Evolutionary conservation across 2,329 filamentous ascomycete genomes (phyloP), one percentile per base, ranked within the genome.

Genomic region (Fusarium zealandicum): DNA sequence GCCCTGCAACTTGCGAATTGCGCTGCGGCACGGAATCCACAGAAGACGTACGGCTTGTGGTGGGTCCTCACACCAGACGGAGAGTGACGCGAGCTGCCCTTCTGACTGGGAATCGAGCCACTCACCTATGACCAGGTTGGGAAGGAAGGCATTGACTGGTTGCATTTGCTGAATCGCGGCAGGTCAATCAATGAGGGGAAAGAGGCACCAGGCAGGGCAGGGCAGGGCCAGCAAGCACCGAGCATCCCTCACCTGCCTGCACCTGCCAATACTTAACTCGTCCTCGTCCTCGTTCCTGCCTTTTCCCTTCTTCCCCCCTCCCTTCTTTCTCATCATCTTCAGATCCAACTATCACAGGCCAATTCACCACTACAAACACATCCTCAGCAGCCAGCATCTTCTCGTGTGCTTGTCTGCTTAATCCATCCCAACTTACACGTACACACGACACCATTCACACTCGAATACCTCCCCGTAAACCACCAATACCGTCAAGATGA

Each of bases 401-500:
- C 33, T 52, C 37, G 44, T 44, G 48, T 62, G 56, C 57, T 38
- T 42, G 57, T 51, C 55, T 59, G 60, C 47, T 25, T 50, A 31
- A 54, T 47, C 37, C 38, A 48, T 40, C 51, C 38, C 39, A 51
- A 46, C 55, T 37, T 44, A 46, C 39, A 58, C 57, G 51, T 39
- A 44, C 42, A 61, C 40, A 42, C 46, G 54, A 47, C 59, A 54
- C 42, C 38, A 51, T 59, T 54, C 59, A 49, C 48, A 44, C 54
- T 51, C 44, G 20, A 60, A 58, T 56, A 71, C 55, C 65, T 48
- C 51, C 53, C 33, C 59, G 7, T 46, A 54, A 60, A 55, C 51
- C 47, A 40, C 53, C 49, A 50, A 66, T 64, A 71, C 67, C 67
- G 68, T 65, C 76, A 82, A 74, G 73, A 86, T 86, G 83, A 79